Base-by-base conservation (phyloP, 768 basidiomycete species). In the Stropharia rugosoannulata region DNA sequence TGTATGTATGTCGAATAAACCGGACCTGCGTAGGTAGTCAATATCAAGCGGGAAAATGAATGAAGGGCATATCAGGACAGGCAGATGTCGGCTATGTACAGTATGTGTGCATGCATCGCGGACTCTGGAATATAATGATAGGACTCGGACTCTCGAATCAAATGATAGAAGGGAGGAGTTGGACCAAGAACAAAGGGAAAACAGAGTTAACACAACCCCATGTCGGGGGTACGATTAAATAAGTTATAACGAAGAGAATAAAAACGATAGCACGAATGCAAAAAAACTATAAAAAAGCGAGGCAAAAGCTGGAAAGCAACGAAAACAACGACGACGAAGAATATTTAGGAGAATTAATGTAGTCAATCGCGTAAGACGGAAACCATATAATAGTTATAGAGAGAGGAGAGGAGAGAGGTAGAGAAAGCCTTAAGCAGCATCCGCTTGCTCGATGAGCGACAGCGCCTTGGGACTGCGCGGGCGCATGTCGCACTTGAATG, bases 401-500 rank as follows among this genome's bases (percentile, higher is more conserved):
- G 10, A 49, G 18, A 10, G n/a, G 27, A n/a, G 29, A 18, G 29
- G 3, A 35, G 18, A 29, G 13, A n/a, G n/a, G n/a, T n/a, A 48
- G 32, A 38, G 44, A 25, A 13, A 46, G 13, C 22, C 13, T 16
- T 49, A 49, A n/a, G n/a, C 32, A 11, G 22, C 19, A 19, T 52
- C 51, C 9, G 51, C 42, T 13, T 52, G 51, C 42, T 52, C 51
- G 11, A 55, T 55, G 19, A 55, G 36, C 3, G 54, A 55, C n/a
- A 64, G 54, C 15, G 66, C 64, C 49, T 61, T 65, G 39, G 56
- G 57, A 27, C 61, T 63, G 49, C 68, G 56, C 10, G 68, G 68
- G 40, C 62, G 63, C 27, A 69, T 64, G 45, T 59, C 61, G 39
- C 65, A 69, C 18, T 58, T 54, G 53, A 69, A 67, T 2, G 52